Base-by-base conservation (phyloP, 495 filamentous ascomycete species). In the Lasiosphaeria hispida region DNA sequence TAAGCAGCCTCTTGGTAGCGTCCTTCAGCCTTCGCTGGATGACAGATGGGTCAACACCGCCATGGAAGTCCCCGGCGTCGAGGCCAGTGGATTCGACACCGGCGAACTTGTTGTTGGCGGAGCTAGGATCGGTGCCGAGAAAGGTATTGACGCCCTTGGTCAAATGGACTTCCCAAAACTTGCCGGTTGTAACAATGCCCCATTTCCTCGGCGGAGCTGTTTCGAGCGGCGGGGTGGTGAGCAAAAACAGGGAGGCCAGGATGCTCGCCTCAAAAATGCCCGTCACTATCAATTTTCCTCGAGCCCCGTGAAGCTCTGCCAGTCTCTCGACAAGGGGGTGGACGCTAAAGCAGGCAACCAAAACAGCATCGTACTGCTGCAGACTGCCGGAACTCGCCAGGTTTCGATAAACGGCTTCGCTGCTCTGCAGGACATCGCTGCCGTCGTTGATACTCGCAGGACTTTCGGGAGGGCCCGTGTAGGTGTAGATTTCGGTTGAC, bases 261-360 rank as follows among this genome's bases (percentile, higher is more conserved):
- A 96, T 69, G 58, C 85, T 87, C 2, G 90, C 87, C 71, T 96
- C 92, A 63, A 97, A 92, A 50, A 97, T 97, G 4, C 93, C 94
- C 0, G 87, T 85, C 3, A 93, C 87, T 11, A 81, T 62, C n/a
- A 69, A 55, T 45, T 48, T 59, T 15, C 60, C 57, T 10, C 51
- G 54, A 14, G 68, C 50, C 55, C 45, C 48, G 14, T 63, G 55
- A 45, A 71, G 60, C 13, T 79, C 63, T 13, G 75, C 75, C 2
- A 97, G 72, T 34, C 76, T 66, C 0, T 78, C 68, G 9, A 96
- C 88, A 4, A 97, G 83, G 0, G 92, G 90, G 63, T 97, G 94
- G 1, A 85, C 83, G 63, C 88, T 92, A 72, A 89, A 98, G 75
- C 93, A 98, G 40, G 90, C 91, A 1, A 98, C 78, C 0, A 97